These are phyloP conservation scores for Rhizophora apiculata DNA, from an alignment of 345 rosid genomes.

Conservation along the genomic window DNA sequence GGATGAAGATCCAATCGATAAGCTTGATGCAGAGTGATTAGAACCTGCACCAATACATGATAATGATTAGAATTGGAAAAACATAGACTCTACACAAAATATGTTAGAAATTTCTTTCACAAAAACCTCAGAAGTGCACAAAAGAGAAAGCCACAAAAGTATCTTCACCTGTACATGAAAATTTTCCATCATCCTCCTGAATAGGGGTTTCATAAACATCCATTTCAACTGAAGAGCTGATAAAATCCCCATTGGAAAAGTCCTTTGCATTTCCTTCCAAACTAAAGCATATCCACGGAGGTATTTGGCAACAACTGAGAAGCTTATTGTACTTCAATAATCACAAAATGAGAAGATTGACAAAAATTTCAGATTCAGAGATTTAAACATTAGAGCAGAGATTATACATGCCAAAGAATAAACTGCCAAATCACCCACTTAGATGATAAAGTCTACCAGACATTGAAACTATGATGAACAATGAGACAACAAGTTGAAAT, in stretches of 20 bases:
- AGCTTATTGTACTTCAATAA: constrained; percentile 71
- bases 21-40: constrained; percentile 43
- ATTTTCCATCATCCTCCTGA: constrained; percentile 30
- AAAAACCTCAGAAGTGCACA: neutral
- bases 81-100: neutral
- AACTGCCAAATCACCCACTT: neutral
- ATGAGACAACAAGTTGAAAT: too few relatives aligned
- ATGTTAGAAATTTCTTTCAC: neutral
- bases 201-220: constrained; percentile 63
- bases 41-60: constrained; percentile 39
- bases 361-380: constrained; percentile 9
- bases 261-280: constrained; percentile 64
- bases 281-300: constrained; percentile 83
- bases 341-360: constrained; percentile 13
- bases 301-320: constrained; percentile 57
- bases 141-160: constrained; percentile 1
- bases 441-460: too few relatives aligned
- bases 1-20: constrained; percentile 42
- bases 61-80: neutral
- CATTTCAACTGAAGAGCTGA: constrained; percentile 75
- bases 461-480: too few relatives aligned
- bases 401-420: neutral
- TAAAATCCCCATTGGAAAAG: constrained; percentile 43
- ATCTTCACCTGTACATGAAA: constrained; percentile 49
- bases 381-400: constrained; percentile 4